phyloP scores from a whole-genome alignment of 2,329 filamentous ascomycete species.

The Myriosclerotinia duriaeana region DNA sequence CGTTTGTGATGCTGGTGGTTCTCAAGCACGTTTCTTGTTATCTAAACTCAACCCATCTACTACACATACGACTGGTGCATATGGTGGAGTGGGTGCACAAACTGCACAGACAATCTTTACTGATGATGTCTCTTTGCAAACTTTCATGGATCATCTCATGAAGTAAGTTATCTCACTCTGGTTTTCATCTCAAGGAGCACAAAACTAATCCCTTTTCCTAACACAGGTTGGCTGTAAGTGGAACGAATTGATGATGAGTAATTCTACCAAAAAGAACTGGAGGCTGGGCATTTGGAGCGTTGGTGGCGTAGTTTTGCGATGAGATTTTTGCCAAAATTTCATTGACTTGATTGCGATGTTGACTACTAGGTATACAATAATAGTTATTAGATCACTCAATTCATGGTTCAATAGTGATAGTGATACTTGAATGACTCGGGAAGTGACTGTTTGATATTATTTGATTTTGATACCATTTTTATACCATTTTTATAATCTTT shows the following conservation, averaged over 20 bases:
- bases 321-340: conserved; percentile 18
- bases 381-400: conserved; percentile 22
- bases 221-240: conserved; percentile 59
- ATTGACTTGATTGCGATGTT: conserved; percentile 23
- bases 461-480: too few species aligned
- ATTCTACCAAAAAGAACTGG: conserved; percentile 20
- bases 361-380: conserved; percentile 24
- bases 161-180: conserved; percentile 62
- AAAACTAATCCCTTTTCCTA: conserved; percentile 26
- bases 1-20: conserved; percentile 96
- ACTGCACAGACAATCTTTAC: conserved; percentile 98
- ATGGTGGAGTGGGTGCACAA: conserved; percentile 80
- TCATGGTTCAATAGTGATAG: neutral
- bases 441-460: neutral
- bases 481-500: too few species aligned
- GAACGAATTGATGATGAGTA: conserved; percentile 52
- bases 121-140: conserved; percentile 95
- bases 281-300: conserved; percentile 17
- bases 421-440: neutral
- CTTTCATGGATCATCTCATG: conserved; percentile 99
- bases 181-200: conserved; percentile 24
- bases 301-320: conserved; percentile 16
- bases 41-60: conserved; percentile 98
- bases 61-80: conserved; percentile 89
- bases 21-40: conserved; percentile 92